Evolutionary conservation across 257 asterid species (phyloP).

Genomic region (Vinca minor): DNA sequence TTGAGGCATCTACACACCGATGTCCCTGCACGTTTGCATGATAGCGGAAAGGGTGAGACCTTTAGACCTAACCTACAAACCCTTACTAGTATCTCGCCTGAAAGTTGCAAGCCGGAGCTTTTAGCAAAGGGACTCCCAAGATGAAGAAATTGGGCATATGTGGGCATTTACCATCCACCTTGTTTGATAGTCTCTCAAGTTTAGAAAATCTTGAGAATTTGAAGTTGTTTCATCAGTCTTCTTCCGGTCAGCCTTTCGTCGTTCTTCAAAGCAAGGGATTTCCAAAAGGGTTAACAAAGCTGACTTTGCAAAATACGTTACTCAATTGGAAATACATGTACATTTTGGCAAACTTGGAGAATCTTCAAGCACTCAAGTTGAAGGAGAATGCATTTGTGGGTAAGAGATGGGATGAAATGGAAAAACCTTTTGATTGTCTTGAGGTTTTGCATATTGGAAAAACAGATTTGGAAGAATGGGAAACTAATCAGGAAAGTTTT

Average conservation of each 20-base stretch:
- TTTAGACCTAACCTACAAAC: too few species aligned
- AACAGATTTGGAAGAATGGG: neutral
- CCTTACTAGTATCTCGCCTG: neutral
- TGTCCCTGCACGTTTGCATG: neutral
- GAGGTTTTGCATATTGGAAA: neutral
- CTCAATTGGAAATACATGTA: neutral
- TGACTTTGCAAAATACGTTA: neutral
- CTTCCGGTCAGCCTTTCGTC: too few species aligned
- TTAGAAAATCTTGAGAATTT: neutral
- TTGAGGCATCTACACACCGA: neutral
- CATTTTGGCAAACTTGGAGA: neutral
- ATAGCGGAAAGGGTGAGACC: too few species aligned
- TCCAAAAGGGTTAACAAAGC: neutral
- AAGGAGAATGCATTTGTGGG: conserved; percentile 6
- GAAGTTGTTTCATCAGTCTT: neutral
- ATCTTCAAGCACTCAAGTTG: conserved; percentile 3
- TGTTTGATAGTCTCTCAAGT: neutral
- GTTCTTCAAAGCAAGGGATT: too few species aligned
- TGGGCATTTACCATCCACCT: neutral
- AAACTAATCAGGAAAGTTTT: too few species aligned
- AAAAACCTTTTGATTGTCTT: neutral
- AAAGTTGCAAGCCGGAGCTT: neutral
- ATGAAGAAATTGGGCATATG: neutral
- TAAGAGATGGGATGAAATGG: neutral
- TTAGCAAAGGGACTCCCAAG: neutral